Percentiles rank a stretch among this genome's conserved stretches.
These are phyloP conservation scores for Panaeolus cyanescens DNA, from an alignment of 768 basidiomycete genomes.

Conservation along the genomic window DNA sequence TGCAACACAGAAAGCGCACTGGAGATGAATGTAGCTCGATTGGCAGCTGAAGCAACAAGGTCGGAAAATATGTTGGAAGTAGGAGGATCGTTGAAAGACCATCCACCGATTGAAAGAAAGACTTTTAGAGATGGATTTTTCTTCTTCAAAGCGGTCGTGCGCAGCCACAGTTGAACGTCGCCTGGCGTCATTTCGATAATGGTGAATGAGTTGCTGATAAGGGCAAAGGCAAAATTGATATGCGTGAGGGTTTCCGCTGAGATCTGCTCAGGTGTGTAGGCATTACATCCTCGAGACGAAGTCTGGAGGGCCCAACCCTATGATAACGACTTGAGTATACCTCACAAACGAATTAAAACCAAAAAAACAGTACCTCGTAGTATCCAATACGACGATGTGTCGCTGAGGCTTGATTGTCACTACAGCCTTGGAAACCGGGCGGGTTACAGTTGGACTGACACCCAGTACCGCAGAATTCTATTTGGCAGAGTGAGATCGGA, in stretches of 20 bases:
- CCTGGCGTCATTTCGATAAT: slow-evolving; percentile 21
- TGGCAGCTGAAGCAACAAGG: background rate
- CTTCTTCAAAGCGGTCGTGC: slow-evolving; percentile 11
- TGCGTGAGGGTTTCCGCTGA: slow-evolving; percentile 23
- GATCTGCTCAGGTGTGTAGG: slow-evolving; percentile 18
- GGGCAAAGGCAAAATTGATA: too few species aligned
- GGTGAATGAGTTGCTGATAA: slow-evolving; percentile 18
- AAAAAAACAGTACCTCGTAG: background rate
- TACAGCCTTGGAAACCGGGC: background rate
- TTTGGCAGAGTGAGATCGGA: background rate
- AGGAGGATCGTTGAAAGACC: slow-evolving; percentile 3
- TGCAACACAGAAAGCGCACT: background rate
- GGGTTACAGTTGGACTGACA: background rate
- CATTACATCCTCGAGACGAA: slow-evolving; percentile 11
- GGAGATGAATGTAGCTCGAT: background rate
- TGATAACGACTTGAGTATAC: too few species aligned
- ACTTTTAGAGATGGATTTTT: slow-evolving; percentile 1
- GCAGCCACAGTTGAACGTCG: slow-evolving; percentile 19
- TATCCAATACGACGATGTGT: background rate
- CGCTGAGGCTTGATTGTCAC: background rate
- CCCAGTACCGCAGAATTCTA: background rate
- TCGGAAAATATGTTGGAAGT: background rate
- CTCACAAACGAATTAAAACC: too few species aligned
- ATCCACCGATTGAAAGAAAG: slow-evolving; percentile 1
- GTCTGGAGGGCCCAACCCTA: slow-evolving; percentile 16